A percentile compares a stretch with the other conserved stretches of the same genome.
Evolutionary conservation across 352 stramenopile genomes (phyloP).

Genomic region (Aphanomyces cochlioides): DNA sequence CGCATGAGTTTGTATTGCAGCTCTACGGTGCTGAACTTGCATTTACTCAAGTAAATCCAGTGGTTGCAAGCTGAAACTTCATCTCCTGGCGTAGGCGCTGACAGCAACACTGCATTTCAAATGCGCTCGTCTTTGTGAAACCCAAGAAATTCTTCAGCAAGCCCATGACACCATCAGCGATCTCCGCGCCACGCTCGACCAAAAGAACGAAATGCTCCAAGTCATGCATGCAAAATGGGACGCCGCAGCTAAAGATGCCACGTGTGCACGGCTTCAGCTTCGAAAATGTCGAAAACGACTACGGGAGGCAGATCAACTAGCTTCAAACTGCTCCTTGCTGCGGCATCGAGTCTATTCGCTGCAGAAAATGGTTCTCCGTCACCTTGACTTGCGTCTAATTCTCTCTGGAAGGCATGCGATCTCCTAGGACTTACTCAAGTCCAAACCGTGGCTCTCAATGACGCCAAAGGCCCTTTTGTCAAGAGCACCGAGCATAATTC

Average conservation of each 20-base stretch:
- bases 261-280: conserved; percentile 17
- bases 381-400: not conserved
- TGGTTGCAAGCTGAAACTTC: not conserved
- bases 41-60: conserved; percentile 41
- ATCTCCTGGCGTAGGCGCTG: not conserved
- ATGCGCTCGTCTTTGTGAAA: not conserved
- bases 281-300: conserved; percentile 22
- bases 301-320: conserved; percentile 5
- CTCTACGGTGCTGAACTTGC: conserved; percentile 60
- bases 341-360: not conserved
- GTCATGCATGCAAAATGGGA: conserved; percentile 20
- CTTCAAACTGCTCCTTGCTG: not conserved
- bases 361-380: not conserved
- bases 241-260: conserved; percentile 22
- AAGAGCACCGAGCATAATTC: conserved; percentile 19
- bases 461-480: conserved; percentile 23
- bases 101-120: conserved; percentile 22
- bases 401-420: not conserved
- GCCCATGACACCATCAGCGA: not conserved
- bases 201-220: not conserved
- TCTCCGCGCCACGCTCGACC: not conserved
- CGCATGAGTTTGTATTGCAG: conserved; percentile 50
- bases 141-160: not conserved
- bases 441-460: conserved; percentile 8
- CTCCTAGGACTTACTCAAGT: conserved; percentile 15